Conservation (phyloP, 768 basidiomycete species). For the Podaxis sp. region DNA sequence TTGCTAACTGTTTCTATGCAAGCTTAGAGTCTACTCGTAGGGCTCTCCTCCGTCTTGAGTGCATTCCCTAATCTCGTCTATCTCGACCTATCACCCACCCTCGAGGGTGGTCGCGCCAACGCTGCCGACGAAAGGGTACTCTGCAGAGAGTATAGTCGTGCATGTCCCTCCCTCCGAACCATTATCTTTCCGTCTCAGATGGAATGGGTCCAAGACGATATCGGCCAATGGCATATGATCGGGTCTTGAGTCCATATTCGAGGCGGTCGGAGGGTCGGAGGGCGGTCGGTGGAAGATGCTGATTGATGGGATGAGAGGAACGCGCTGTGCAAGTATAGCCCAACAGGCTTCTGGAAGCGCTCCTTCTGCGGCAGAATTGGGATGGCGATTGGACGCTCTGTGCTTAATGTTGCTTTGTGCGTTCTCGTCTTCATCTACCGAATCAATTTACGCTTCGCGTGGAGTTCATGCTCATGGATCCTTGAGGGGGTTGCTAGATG, state of each 20-base stretch:
- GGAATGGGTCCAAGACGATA: constrained; percentile 44
- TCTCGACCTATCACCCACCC: constrained; percentile 63
- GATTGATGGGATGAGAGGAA: constrained; percentile 1
- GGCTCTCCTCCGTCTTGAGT: constrained; percentile 55
- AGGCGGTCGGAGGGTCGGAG: neutral
- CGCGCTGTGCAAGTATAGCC: constrained; percentile 1
- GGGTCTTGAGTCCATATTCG: neutral
- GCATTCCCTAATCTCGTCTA: constrained; percentile 46
- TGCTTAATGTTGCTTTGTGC: neutral
- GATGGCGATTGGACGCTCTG: constrained; percentile 4
- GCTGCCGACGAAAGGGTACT: constrained; percentile 48
- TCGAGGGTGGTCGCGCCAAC: constrained; percentile 42
- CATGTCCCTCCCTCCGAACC: constrained; percentile 50
- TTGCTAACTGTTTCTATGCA: constrained; percentile 10
- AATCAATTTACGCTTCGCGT: neutral
- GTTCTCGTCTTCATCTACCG: neutral
- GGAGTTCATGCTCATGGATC: neutral
- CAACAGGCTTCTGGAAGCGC: neutral
- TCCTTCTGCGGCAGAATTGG: constrained; percentile 4
- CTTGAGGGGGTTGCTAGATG: neutral
- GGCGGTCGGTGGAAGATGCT: constrained; percentile 12
- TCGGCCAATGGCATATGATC: constrained; percentile 28
- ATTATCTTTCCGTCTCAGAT: constrained; percentile 56
- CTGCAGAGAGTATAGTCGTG: constrained; percentile 52
- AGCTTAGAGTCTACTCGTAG: constrained; percentile 53